Evolutionary conservation across 1,139 yeast genomes (phyloP).

Genomic region (Geotrichum siamense): DNA sequence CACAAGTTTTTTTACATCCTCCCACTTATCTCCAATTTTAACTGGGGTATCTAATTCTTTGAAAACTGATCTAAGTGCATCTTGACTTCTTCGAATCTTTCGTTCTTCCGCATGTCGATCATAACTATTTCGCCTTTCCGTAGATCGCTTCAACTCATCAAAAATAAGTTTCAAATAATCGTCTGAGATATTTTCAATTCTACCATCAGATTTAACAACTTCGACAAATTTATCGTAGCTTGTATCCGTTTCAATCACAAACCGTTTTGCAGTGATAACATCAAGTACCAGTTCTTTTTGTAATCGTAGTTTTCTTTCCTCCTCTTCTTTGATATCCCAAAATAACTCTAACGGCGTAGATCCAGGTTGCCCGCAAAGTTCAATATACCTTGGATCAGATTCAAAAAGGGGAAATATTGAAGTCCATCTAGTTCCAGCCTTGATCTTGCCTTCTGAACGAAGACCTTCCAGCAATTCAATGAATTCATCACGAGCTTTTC

Average conservation of each 20-base stretch:
- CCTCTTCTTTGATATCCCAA: constrained; percentile 66
- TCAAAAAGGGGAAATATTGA: constrained; percentile 49
- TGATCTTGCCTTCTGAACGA: constrained; percentile 39
- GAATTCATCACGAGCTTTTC: constrained; percentile 59
- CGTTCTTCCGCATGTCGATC: constrained; percentile 35
- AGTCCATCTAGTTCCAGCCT: constrained; percentile 53
- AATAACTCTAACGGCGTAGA: constrained; percentile 73
- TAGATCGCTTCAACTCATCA: constrained; percentile 15
- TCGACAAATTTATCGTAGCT: constrained; percentile 25
- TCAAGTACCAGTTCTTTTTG: constrained; percentile 56
- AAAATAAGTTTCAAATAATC: constrained; percentile 20
- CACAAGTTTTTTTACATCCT: constrained; percentile 33
- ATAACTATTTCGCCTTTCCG: constrained; percentile 24
- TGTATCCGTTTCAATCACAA: constrained; percentile 22
- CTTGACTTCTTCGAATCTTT: constrained; percentile 34
- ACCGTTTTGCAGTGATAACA: constrained; percentile 38
- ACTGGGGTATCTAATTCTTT: constrained; percentile 33
- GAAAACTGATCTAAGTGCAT: constrained; percentile 36
- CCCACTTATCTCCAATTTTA: constrained; percentile 35
- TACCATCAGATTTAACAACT: constrained; percentile 23
- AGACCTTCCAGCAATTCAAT: constrained; percentile 41
- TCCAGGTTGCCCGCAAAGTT: constrained; percentile 69
- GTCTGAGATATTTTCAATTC: constrained; percentile 20
- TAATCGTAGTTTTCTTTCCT: constrained; percentile 48
- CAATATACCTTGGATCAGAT: constrained; percentile 52